Conservation (phyloP, 192 early-diverging fungal genomes). For the Podila epigama region DNA sequence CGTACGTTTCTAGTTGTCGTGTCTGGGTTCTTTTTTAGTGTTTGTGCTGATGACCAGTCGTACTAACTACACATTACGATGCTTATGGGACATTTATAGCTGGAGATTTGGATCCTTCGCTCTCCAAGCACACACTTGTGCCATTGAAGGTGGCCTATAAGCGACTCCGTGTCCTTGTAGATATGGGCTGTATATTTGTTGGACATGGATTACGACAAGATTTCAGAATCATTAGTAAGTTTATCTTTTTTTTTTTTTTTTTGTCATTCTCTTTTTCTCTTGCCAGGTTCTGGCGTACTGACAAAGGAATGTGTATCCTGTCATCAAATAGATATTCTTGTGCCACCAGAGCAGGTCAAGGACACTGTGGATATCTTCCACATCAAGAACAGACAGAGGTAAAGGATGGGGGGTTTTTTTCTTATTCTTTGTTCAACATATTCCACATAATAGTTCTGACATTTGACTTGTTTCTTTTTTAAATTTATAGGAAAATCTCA, state of each 20-base stretch:
- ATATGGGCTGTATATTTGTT: slow-evolving; percentile 90
- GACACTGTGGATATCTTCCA: slow-evolving; percentile 97
- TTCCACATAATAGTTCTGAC: not conserved
- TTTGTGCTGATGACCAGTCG: no score
- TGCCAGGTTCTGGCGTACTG: no score
- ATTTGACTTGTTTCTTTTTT: not conserved
- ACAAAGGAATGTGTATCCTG: no score
- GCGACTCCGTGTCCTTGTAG: slow-evolving; percentile 88
- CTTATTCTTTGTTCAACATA: not conserved
- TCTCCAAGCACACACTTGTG: slow-evolving; percentile 81
- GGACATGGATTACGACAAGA: slow-evolving; percentile 97
- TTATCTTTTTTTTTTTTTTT: not conserved
- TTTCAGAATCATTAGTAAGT: slow-evolving; percentile 91
- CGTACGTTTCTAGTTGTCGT: slow-evolving; percentile 47
- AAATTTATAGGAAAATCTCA: slow-evolving; percentile 75
- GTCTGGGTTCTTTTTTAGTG: slow-evolving; percentile 7
- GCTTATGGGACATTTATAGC: no score
- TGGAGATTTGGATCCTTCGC: slow-evolving; percentile 80
- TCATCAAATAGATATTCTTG: slow-evolving; percentile 85
- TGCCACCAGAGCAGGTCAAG: slow-evolving; percentile 85
- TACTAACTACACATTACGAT: no score
- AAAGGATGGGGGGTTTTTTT: slow-evolving; percentile 1
- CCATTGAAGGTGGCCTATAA: slow-evolving; percentile 94
- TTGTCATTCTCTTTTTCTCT: not conserved
- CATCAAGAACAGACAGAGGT: slow-evolving; percentile 80